phyloP scores from a whole-genome alignment of 2,329 filamentous ascomycete species.

The Penicillium sp. region DNA sequence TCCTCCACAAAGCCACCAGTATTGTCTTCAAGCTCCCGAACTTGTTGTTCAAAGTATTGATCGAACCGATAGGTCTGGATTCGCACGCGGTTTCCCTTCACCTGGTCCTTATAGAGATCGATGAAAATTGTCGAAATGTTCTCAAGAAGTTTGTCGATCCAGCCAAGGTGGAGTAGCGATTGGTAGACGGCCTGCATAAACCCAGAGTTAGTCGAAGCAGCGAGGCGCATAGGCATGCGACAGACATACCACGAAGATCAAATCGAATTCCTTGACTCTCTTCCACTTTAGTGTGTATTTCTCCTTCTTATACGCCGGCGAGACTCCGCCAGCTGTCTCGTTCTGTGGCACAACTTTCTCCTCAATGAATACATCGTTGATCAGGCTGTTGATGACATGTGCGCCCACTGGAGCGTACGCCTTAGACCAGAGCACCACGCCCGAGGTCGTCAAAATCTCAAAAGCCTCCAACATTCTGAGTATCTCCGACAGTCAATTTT shows the following conservation, averaged over 20 bases:
- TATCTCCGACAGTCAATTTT: not conserved
- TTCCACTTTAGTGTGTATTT: conserved; percentile 95
- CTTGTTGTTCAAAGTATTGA: conserved; percentile 86
- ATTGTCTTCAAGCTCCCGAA: conserved; percentile 58
- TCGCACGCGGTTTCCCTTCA: conserved; percentile 71
- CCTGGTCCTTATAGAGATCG: conserved; percentile 77
- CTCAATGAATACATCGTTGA: conserved; percentile 95
- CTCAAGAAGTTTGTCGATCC: conserved; percentile 93
- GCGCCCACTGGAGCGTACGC: conserved; percentile 71
- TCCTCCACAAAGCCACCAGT: conserved; percentile 41
- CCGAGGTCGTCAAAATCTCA: conserved; percentile 89
- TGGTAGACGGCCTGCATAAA: conserved; percentile 76
- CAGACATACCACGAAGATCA: conserved; percentile 79
- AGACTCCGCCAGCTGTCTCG: conserved; percentile 52
- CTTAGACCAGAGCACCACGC: conserved; percentile 92
- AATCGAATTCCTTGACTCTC: conserved; percentile 76
- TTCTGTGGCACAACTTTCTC: conserved; percentile 61
- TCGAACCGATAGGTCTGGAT: conserved; percentile 78
- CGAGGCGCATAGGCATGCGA: conserved; percentile 4
- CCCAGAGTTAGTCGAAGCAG: conserved; percentile 14
- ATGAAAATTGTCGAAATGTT: conserved; percentile 89
- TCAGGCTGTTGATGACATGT: conserved; percentile 83
- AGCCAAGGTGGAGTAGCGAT: conserved; percentile 84
- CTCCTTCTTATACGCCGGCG: conserved; percentile 73
- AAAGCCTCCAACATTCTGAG: conserved; percentile 80